These are phyloP conservation scores for Quercus lobata DNA, from an alignment of 331 rosid species.

Conservation along the genomic window DNA sequence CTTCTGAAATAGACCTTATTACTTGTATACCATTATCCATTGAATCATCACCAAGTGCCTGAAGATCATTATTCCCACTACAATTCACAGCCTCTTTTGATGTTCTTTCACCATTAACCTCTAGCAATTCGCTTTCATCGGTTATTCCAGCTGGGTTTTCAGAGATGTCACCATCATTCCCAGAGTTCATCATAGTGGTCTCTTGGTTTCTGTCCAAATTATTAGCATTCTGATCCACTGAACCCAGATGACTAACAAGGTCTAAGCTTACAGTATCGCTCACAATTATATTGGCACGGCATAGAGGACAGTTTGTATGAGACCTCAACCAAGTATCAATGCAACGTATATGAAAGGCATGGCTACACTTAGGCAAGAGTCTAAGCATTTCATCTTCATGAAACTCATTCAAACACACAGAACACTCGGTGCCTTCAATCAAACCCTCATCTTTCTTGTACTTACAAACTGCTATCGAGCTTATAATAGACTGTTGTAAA, in stretches of 20 bases:
- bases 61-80: not conserved
- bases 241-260: constrained; percentile 1
- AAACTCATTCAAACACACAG: constrained; percentile 76
- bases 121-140: constrained; percentile 17
- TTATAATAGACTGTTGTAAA: constrained; percentile 65
- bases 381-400: constrained; percentile 54
- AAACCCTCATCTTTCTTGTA: constrained; percentile 54
- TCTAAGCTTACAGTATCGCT: not conserved
- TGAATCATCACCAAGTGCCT: not conserved
- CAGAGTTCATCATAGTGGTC: constrained; percentile 7
- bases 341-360: constrained; percentile 54
- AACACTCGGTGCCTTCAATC: constrained; percentile 77
- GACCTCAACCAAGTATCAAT: constrained; percentile 58
- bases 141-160: constrained; percentile 17
- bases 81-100: constrained; percentile 7
- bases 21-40: not conserved
- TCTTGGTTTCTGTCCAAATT: not conserved
- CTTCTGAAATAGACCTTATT: not conserved
- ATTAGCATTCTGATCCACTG: constrained; percentile 14
- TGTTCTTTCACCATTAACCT: not conserved
- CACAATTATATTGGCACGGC: constrained; percentile 42
- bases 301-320: constrained; percentile 58
- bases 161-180: not conserved
- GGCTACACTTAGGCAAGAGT: constrained; percentile 55
- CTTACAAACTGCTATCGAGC: constrained; percentile 56